Evolutionary conservation across 768 basidiomycete genomes (phyloP).

Genomic region (Amanita exitialis): DNA sequence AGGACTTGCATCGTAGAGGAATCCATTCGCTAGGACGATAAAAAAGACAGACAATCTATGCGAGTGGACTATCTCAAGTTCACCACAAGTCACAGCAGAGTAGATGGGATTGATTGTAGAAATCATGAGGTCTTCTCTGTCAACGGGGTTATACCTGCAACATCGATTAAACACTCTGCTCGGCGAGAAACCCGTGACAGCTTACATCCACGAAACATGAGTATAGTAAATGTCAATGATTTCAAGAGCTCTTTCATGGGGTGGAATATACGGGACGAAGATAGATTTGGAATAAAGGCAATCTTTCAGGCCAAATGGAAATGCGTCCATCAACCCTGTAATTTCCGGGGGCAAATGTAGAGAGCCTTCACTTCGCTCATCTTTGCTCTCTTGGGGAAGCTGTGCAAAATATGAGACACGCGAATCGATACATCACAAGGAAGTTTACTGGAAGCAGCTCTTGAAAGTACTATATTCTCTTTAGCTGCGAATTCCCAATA

Average conservation of each 20-base stretch:
- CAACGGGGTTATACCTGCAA: conserved; percentile 35
- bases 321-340: conserved; percentile 33
- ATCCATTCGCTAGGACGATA: conserved; percentile 36
- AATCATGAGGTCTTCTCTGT: conserved; percentile 28
- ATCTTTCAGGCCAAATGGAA: conserved; percentile 37
- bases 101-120: conserved; percentile 35
- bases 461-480: conserved; percentile 23
- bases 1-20: conserved; percentile 30
- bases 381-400: conserved; percentile 14
- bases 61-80: conserved; percentile 27
- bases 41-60: conserved; percentile 45
- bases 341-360: conserved; percentile 33
- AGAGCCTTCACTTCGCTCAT: conserved; percentile 9
- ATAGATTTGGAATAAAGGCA: conserved; percentile 23
- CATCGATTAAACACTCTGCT: not conserved
- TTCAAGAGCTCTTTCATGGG: conserved; percentile 26
- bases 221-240: conserved; percentile 32
- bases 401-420: not conserved
- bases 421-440: not conserved
- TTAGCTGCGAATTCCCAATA: not conserved
- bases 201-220: conserved; percentile 39
- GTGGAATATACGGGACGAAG: conserved; percentile 32
- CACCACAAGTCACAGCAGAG: conserved; percentile 18
- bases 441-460: conserved; percentile 24
- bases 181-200: not conserved